phyloP scores from a whole-genome alignment of 225 moss, liverwort and hornwort genomes.

The Asterella californica region DNA sequence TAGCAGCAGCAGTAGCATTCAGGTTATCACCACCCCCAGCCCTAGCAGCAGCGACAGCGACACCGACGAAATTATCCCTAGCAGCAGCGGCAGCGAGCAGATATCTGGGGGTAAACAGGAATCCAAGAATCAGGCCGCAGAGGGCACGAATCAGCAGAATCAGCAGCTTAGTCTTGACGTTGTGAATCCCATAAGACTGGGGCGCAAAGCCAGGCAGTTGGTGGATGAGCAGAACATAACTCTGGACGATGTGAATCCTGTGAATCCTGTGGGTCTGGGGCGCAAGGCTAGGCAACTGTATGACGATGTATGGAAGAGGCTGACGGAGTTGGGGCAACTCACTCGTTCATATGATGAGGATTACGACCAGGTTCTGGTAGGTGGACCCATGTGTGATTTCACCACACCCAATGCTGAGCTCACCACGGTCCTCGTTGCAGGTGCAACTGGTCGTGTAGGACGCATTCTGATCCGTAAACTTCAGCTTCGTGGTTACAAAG shows the following conservation, averaged over 20 bases:
- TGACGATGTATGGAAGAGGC: constrained; percentile 74
- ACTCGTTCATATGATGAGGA: constrained; percentile 64
- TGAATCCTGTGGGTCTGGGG: constrained; percentile 83
- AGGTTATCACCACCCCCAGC: background rate
- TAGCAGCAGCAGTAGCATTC: background rate
- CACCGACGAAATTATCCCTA: background rate
- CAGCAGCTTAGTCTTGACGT: constrained; percentile 40
- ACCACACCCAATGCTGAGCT: constrained; percentile 84
- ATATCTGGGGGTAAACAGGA: background rate
- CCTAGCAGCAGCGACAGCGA: background rate
- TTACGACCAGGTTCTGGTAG: constrained; percentile 64
- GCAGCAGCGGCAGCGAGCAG: background rate
- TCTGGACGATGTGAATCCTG: constrained; percentile 89
- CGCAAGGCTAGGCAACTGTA: constrained; percentile 74
- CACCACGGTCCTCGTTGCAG: constrained; percentile 84
- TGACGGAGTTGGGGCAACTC: constrained; percentile 78
- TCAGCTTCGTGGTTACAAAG: constrained; percentile 89
- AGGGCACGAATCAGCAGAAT: background rate
- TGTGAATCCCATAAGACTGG: constrained; percentile 64
- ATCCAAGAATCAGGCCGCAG: constrained; percentile 9
- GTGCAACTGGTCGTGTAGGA: constrained; percentile 82
- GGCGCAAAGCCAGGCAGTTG: constrained; percentile 56
- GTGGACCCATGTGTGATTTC: constrained; percentile 89
- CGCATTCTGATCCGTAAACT: constrained; percentile 84
- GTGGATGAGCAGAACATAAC: constrained; percentile 52